Base-by-base conservation (phyloP, 2,329 filamentous ascomycete genomes). In the Rhynchosporium graminicola region DNA sequence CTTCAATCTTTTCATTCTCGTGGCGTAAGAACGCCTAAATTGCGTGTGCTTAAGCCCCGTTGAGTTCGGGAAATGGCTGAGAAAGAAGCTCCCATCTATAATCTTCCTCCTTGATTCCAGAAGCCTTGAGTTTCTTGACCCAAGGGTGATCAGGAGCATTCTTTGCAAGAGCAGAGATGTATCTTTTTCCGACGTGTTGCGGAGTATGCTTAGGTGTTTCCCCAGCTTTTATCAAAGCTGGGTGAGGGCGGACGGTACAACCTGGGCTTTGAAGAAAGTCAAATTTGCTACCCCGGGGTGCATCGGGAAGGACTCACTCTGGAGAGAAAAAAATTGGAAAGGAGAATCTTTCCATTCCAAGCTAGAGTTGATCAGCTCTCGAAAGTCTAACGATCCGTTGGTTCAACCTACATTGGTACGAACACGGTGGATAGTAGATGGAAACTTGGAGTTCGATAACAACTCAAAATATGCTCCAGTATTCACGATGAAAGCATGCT, bases 401-500 rank as follows among this genome's bases (percentile, higher is more conserved):
- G 6, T n/a, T 5, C 47, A 6, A 13, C 43, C 20, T 26, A 58
- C 56, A 28, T 48, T 58, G 13, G 38, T 52, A 15, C 36, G 29
- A 28, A 60, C 36, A 28, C 58, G 33, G 38, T 60, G 58, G 3
- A 60, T 50, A 1, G 58, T 55, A 26, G 58, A 52, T 42, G 58
- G 48, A 36, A 45, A 60, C 5, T 50, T 42, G 13, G 38, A 45
- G 15, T 60, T 60, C 4, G 58, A 54, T 13, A 54, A 20, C 10
- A 55, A 26, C 13, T 60, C 58, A 47, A 60, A 54, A 33, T 60
- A 60, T 1, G 48, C 31, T 28, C 58, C 58, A 26, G 58, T 60
- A 20, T 60, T 60, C 20, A 60, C 50, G 40, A 60, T 46, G 31
- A 60, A 60, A 9, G 58, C 48, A 15, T 60, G 58, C 7, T 54